These are phyloP conservation scores for Cercospora nicotianae DNA, from an alignment of 2,329 filamentous ascomycete genomes.

Conservation along the genomic window DNA sequence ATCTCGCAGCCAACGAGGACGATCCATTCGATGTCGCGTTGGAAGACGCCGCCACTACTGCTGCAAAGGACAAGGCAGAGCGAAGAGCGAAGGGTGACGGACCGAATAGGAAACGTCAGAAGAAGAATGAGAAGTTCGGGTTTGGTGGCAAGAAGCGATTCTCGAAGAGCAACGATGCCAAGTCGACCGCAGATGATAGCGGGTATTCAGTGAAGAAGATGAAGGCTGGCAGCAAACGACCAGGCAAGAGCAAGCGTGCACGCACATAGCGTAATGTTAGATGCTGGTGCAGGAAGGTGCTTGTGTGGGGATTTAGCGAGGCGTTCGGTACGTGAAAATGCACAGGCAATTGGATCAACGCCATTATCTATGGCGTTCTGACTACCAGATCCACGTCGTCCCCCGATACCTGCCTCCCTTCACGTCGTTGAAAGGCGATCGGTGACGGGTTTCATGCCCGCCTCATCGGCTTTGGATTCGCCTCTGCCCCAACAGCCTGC, in stretches of 20 bases:
- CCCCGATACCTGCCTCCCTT: not conserved
- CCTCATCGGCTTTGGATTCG: too few species aligned
- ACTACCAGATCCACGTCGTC: not conserved
- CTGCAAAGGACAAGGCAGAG: constrained; percentile 46
- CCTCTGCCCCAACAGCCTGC: not conserved
- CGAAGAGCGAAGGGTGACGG: constrained; percentile 40
- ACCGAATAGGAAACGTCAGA: constrained; percentile 72
- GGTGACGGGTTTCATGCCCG: too few species aligned
- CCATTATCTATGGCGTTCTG: not conserved
- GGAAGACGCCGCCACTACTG: constrained; percentile 62
- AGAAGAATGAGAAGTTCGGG: constrained; percentile 93
- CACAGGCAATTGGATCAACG: not conserved
- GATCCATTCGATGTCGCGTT: constrained; percentile 91
- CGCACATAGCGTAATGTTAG: constrained; percentile 18
- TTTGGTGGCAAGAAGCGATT: constrained; percentile 95
- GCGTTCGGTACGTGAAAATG: constrained; percentile 14
- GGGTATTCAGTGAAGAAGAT: constrained; percentile 82
- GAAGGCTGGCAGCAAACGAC: constrained; percentile 59
- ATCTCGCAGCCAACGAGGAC: constrained; percentile 69
- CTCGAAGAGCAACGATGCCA: constrained; percentile 84
- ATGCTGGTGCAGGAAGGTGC: not conserved
- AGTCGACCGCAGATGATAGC: constrained; percentile 76
- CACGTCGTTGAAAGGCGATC: too few species aligned
- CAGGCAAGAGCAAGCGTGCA: constrained; percentile 45
- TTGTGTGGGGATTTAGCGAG: constrained; percentile 14